A percentile compares a stretch with the other conserved stretches of the same genome.
These are phyloP conservation scores for Yamadazyma triangularis DNA, from an alignment of 1,139 yeast genomes.

Conservation along the genomic window DNA sequence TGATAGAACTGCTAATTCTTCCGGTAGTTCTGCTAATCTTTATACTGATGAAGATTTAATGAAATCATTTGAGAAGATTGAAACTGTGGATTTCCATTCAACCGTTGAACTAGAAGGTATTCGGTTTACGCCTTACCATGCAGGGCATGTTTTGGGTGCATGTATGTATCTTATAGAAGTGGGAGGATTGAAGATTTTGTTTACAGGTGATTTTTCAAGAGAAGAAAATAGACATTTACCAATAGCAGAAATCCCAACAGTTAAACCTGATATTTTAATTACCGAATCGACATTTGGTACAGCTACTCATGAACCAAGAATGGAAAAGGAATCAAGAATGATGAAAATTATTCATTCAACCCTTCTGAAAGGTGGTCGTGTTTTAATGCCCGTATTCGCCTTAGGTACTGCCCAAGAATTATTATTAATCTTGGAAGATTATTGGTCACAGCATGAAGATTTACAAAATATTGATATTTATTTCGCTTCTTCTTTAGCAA, in stretches of 20 bases:
- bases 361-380: conserved; percentile 83
- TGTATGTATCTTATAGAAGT: conserved; percentile 96
- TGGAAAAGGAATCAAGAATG: conserved; percentile 76
- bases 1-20: conserved; percentile 14
- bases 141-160: conserved; percentile 98
- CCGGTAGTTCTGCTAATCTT: conserved; percentile 41
- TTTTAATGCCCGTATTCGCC: conserved; percentile 91
- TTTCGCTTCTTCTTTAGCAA: conserved; percentile 90
- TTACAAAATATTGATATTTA: conserved; percentile 78
- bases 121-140: conserved; percentile 95
- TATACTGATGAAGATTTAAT: conserved; percentile 90
- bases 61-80: conserved; percentile 83
- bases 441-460: conserved; percentile 84
- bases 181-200: conserved; percentile 83
- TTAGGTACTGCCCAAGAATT: conserved; percentile 96
- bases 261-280: conserved; percentile 82
- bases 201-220: conserved; percentile 95
- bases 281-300: conserved; percentile 98
- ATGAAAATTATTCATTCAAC: conserved; percentile 84
- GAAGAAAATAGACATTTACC: conserved; percentile 94
- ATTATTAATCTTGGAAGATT: conserved; percentile 83
- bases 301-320: conserved; percentile 90
- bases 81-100: conserved; percentile 92
- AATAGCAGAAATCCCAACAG: conserved; percentile 91
- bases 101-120: conserved; percentile 93